These are phyloP conservation scores for Secale cereale DNA, from an alignment of 176 grass and related monocot species.

Conservation along the genomic window DNA sequence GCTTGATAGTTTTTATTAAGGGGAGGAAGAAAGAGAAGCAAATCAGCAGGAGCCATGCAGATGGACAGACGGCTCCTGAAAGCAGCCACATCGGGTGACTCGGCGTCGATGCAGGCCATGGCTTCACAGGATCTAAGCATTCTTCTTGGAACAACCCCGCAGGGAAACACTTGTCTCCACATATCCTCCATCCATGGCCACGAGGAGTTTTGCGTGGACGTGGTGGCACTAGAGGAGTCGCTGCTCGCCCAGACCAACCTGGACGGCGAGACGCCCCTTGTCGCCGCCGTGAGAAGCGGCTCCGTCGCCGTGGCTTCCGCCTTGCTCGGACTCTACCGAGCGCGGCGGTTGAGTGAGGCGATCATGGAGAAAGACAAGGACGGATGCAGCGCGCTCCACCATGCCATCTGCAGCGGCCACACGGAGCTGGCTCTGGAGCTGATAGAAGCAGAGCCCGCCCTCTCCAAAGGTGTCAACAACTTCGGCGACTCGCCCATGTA, in stretches of 20 bases:
- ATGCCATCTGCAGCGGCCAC: background rate
- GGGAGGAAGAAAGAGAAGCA: too few relatives aligned
- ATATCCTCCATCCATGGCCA: background rate
- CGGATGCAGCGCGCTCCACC: slow-evolving; percentile 17
- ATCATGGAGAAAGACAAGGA: background rate
- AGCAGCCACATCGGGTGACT: background rate
- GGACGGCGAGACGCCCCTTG: background rate
- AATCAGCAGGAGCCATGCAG: too few relatives aligned
- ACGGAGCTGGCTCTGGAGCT: background rate
- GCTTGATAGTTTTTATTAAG: too few relatives aligned
- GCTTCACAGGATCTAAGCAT: background rate
- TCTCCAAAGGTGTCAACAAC: background rate
- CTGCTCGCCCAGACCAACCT: background rate
- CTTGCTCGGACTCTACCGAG: background rate
- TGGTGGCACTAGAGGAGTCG: background rate
- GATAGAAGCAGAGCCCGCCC: background rate
- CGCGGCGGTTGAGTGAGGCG: too few relatives aligned
- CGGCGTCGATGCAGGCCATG: background rate
- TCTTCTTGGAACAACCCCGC: too few relatives aligned
- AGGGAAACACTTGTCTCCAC: too few relatives aligned
- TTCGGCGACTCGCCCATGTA: slow-evolving; percentile 7
- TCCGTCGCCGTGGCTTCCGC: background rate
- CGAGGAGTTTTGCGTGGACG: background rate
- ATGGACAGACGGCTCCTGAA: background rate
- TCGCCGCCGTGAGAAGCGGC: background rate